Conservation (phyloP, 2,329 filamentous ascomycete genomes). For the Ascochyta koolunga region DNA sequence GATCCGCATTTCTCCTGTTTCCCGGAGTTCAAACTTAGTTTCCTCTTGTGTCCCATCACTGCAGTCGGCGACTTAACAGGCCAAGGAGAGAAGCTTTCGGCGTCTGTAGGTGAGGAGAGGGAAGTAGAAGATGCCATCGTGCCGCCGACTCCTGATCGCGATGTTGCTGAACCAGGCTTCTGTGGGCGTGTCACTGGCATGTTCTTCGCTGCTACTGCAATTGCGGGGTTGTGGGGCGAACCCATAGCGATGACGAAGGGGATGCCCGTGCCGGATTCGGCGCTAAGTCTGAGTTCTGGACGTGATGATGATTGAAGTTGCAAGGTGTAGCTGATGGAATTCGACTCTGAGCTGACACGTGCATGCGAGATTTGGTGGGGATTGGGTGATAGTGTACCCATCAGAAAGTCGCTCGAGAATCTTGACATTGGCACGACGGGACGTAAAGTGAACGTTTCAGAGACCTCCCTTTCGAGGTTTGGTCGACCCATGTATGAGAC, state of each 20-base stretch:
- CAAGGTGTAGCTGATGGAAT: slow-evolving; percentile 7
- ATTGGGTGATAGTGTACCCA: not conserved
- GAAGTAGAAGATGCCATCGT: slow-evolving; percentile 41
- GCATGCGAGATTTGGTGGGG: slow-evolving; percentile 4
- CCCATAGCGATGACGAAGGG: slow-evolving; percentile 41
- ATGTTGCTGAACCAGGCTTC: slow-evolving; percentile 21
- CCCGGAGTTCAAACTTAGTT: slow-evolving; percentile 14
- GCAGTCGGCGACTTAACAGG: not conserved
- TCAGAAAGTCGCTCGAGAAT: not conserved
- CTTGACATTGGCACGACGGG: slow-evolving; percentile 8
- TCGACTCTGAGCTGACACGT: slow-evolving; percentile 24
- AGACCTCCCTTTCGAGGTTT: not conserved
- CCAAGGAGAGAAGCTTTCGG: not conserved
- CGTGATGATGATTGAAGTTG: slow-evolving; percentile 12
- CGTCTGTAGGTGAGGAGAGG: slow-evolving; percentile 22
- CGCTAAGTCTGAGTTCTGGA: slow-evolving; percentile 26
- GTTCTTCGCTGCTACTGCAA: slow-evolving; percentile 26
- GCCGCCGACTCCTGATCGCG: slow-evolving; percentile 34
- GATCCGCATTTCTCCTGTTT: slow-evolving; percentile 12
- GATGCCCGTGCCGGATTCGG: slow-evolving; percentile 25
- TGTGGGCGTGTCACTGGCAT: slow-evolving; percentile 26
- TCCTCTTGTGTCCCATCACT: slow-evolving; percentile 3
- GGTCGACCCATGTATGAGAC: not conserved
- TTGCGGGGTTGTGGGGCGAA: slow-evolving; percentile 39
- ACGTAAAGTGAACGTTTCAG: slow-evolving; percentile 1